Evolutionary conservation across 306 rosid species (phyloP).

Genomic region (Argentina anserina): DNA sequence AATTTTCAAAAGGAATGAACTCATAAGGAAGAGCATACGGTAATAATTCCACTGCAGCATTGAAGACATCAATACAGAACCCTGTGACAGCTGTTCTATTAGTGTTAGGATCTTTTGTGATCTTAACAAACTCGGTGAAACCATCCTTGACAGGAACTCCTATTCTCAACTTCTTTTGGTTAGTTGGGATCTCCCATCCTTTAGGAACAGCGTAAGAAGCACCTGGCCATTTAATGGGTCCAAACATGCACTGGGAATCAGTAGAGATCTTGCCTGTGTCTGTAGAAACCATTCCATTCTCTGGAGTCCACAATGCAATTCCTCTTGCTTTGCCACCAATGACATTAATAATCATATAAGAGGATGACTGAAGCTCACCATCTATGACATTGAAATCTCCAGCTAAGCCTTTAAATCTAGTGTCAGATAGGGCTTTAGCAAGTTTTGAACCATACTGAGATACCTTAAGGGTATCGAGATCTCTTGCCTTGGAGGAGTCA

Average conservation of each 20-base stretch:
- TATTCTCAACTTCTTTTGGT: background rate
- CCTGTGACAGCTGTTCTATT: constrained; percentile 12
- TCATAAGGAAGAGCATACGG: constrained; percentile 30
- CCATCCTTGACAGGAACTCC: constrained; percentile 6
- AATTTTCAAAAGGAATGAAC: too few relatives aligned
- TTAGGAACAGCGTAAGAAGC: background rate
- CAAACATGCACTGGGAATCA: too few relatives aligned
- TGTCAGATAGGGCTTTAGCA: background rate
- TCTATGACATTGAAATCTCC: constrained; percentile 24
- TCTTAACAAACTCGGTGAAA: constrained; percentile 20
- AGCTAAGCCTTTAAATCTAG: constrained; percentile 15
- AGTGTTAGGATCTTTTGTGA: constrained; percentile 3
- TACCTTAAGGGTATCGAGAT: constrained; percentile 18
- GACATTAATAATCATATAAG: constrained; percentile 35
- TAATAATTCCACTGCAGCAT: constrained; percentile 19
- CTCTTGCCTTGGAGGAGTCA: too few relatives aligned
- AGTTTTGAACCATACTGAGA: constrained; percentile 21
- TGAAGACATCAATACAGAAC: constrained; percentile 34
- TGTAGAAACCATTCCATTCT: too few relatives aligned
- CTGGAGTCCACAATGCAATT: constrained; percentile 47
- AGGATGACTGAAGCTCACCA: constrained; percentile 11
- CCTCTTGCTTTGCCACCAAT: constrained; percentile 22
- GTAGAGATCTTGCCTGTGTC: too few relatives aligned
- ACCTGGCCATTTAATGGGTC: background rate
- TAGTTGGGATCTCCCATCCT: background rate